Evolutionary conservation across 768 basidiomycete genomes (phyloP), one percentile per base, ranked within the genome.

Genomic region (Inosperma sp.): DNA sequence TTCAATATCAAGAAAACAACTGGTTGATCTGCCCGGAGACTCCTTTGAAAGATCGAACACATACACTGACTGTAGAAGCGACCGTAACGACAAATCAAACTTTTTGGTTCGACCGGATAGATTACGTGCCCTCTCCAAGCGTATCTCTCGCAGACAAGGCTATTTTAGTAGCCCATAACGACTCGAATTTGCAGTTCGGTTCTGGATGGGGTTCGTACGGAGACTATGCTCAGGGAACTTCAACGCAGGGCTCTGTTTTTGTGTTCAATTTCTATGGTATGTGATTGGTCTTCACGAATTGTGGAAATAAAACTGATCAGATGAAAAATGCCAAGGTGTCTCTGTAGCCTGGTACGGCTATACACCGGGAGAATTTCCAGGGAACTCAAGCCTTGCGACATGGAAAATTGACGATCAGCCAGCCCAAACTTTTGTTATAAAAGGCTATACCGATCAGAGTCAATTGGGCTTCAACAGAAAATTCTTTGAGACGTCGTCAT

Each of bases 101-200:
- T 1, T 66, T 67, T 50, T 69, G 65, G 59, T 47, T 67, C n/a
- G 68, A 67, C 45, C 46, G 49, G 2, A 56, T 69, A 13, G 37
- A 57, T 16, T 69, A 66, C 35, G 50, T 58, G 9, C 66, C 66
- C 12, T 57, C 61, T 7, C 14, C 57, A 7, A 44, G 17, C 12
- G 46, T 33, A 7, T n/a, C 35, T 7, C 36, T 48, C 8, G 16
- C 33, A 6, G 27, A 41, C 16, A 46, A 53, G 34, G 25, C 35
- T 6, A 9, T 53, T 16, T 7, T 47, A 12, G 37, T 53, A 5
- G 14, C 27, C 4, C 25, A 30, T 25, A 16, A 7, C 10, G 52
- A 53, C 19, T 25, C 52, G 5, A 21, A 29, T 7, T 34, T 53
- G 16, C 25, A 31, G 26, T 53, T 29, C 23, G 46, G 52, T 29